Evolutionary conservation across 2,329 filamentous ascomycete genomes (phyloP).

Genomic region (Fusarium sp.): DNA sequence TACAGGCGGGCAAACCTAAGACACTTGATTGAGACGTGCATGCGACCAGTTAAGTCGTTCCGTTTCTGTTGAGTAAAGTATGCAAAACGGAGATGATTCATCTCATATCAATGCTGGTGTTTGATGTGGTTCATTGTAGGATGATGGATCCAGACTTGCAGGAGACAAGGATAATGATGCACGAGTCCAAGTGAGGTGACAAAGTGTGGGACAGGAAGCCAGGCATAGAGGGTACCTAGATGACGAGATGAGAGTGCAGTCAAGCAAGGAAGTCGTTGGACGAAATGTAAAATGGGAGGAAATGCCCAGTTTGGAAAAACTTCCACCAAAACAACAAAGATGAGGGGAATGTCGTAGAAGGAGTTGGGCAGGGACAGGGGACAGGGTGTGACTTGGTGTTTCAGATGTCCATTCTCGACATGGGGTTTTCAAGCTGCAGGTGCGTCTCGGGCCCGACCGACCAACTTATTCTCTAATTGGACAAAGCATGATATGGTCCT

Average conservation of each 20-base stretch:
- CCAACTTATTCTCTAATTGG: conserved; percentile 18
- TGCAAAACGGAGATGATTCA: neutral
- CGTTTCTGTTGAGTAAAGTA: neutral
- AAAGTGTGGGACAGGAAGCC: conserved; percentile 10
- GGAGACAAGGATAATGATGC: conserved; percentile 9
- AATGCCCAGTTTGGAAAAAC: conserved; percentile 12
- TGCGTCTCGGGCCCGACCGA: conserved; percentile 28
- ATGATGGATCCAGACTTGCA: neutral
- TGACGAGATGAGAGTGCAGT: neutral
- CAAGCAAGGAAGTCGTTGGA: neutral
- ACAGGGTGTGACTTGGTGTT: conserved; percentile 17
- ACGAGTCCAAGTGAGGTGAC: conserved; percentile 8
- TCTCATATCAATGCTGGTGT: conserved; percentile 15
- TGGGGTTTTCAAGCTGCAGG: conserved; percentile 30
- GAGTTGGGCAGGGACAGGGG: neutral
- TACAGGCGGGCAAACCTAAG: conserved; percentile 3
- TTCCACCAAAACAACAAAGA: conserved; percentile 13
- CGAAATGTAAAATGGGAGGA: conserved; percentile 17
- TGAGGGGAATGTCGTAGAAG: conserved; percentile 21
- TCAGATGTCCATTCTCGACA: conserved; percentile 34
- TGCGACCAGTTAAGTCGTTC: neutral
- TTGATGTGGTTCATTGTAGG: conserved; percentile 5
- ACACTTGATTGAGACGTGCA: conserved; percentile 7
- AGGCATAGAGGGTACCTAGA: neutral
- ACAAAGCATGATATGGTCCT: neutral